Percentiles rank a stretch among this genome's conserved stretches.
Evolutionary conservation across 1,284 basidiomycete species (phyloP).

Genomic region (Wolfiporia cocos): DNA sequence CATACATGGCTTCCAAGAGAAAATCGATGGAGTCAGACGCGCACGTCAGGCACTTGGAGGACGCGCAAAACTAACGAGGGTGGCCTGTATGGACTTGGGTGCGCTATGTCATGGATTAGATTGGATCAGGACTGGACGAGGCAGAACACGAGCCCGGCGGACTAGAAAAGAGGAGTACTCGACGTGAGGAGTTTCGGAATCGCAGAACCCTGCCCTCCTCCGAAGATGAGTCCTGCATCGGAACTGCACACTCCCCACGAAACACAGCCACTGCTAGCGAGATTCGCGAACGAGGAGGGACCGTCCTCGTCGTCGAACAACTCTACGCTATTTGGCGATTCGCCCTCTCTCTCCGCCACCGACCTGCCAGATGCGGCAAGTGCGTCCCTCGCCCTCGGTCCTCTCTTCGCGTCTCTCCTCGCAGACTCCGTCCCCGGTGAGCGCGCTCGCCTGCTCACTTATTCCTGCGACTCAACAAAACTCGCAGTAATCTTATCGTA

Average conservation of each 20-base stretch:
- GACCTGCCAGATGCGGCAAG: conserved; percentile 14
- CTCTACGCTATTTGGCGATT: conserved; percentile 10
- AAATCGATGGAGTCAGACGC: conserved; percentile 3
- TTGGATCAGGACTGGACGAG: conserved; percentile 5
- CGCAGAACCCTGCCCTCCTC: neutral
- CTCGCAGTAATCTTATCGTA: conserved; percentile 32
- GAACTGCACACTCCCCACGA: conserved; percentile 10
- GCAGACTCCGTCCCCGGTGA: neutral
- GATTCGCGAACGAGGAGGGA: neutral
- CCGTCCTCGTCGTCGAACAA: conserved; percentile 6
- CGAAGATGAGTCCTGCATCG: conserved; percentile 5
- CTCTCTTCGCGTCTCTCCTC: conserved; percentile 29
- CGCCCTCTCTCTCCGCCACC: conserved; percentile 11
- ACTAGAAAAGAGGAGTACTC: neutral
- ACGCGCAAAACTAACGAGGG: neutral
- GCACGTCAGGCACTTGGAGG: neutral
- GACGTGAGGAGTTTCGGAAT: neutral
- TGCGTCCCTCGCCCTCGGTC: conserved; percentile 26
- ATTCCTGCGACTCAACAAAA: neutral
- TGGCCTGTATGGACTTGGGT: neutral
- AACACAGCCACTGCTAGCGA: conserved; percentile 19
- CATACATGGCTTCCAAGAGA: conserved; percentile 2
- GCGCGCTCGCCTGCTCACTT: neutral
- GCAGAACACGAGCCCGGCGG: neutral
- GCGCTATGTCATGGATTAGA: neutral